phyloP scores from a whole-genome alignment of 1,284 basidiomycete species.

The Bondarzewia mesenterica region DNA sequence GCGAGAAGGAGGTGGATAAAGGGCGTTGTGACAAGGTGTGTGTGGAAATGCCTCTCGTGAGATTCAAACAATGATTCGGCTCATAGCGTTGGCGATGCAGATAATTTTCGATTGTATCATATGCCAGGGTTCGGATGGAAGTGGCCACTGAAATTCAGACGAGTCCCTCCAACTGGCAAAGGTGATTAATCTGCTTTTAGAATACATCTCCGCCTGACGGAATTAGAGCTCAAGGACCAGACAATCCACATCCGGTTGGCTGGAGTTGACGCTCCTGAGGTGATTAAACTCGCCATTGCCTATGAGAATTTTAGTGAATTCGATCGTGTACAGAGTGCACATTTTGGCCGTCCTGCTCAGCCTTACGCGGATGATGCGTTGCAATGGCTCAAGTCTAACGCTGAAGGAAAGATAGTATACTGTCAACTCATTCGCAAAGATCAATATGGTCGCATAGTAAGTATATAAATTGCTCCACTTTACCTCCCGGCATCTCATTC shows the following conservation, averaged over 20 bases:
- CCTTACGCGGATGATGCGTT: slow-evolving; percentile 65
- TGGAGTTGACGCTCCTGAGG: slow-evolving; percentile 85
- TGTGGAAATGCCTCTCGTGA: slow-evolving; percentile 4
- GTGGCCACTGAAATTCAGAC: slow-evolving; percentile 63
- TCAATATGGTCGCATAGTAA: slow-evolving; percentile 75
- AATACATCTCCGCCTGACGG: background rate
- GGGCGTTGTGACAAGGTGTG: slow-evolving; percentile 68
- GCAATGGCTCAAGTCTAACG: slow-evolving; percentile 55
- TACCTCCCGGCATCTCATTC: background rate
- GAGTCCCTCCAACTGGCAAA: slow-evolving; percentile 51
- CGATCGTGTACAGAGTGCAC: slow-evolving; percentile 40
- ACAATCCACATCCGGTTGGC: slow-evolving; percentile 82
- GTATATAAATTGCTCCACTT: slow-evolving; percentile 14
- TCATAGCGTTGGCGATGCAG: slow-evolving; percentile 73
- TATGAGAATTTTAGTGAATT: background rate
- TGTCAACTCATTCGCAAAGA: slow-evolving; percentile 71
- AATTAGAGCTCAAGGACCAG: slow-evolving; percentile 58
- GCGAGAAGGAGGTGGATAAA: slow-evolving; percentile 54
- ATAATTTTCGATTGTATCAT: slow-evolving; percentile 78
- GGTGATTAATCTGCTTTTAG: slow-evolving; percentile 35
- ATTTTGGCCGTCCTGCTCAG: slow-evolving; percentile 77
- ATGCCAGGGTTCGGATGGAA: slow-evolving; percentile 70
- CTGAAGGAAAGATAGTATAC: slow-evolving; percentile 52
- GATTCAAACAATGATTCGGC: background rate
- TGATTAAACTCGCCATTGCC: background rate